These are phyloP conservation scores for Exidia glandulosa DNA, from an alignment of 768 basidiomycete genomes.

Conservation along the genomic window DNA sequence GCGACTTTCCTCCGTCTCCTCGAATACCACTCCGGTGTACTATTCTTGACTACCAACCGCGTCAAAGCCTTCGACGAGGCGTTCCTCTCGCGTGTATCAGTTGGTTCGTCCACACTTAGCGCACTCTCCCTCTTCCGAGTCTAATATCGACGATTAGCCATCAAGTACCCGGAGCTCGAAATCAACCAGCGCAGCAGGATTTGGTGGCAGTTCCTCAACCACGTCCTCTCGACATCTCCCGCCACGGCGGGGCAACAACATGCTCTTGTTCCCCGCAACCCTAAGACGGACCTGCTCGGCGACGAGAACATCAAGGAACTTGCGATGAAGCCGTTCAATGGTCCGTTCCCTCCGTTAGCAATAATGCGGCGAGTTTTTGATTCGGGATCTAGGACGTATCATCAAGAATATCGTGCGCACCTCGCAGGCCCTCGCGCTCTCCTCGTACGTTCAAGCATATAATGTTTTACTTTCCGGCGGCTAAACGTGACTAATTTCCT, in stretches of 20 bases:
- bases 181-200: conserved; percentile 10
- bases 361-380: not conserved
- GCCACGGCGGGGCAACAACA: not conserved
- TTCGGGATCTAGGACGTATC: conserved; percentile 9
- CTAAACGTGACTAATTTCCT: not conserved
- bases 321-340: conserved; percentile 18
- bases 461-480: not conserved
- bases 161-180: conserved; percentile 18
- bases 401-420: conserved; percentile 24
- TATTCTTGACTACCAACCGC: conserved; percentile 30
- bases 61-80: conserved; percentile 52
- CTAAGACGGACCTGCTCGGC: conserved; percentile 4
- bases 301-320: conserved; percentile 13
- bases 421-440: conserved; percentile 18
- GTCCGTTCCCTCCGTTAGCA: conserved; percentile 3
- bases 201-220: conserved; percentile 18
- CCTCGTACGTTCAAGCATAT: conserved; percentile 8
- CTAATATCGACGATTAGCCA: conserved; percentile 7
- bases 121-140: not conserved
- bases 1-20: conserved; percentile 19
- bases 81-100: conserved; percentile 56
- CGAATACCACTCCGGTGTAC: conserved; percentile 26
- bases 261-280: not conserved
- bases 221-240: not conserved
- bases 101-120: conserved; percentile 19